These are phyloP conservation scores for Annona squamosa DNA, from an alignment of 164 flowering plant genomes.

Conservation along the genomic window DNA sequence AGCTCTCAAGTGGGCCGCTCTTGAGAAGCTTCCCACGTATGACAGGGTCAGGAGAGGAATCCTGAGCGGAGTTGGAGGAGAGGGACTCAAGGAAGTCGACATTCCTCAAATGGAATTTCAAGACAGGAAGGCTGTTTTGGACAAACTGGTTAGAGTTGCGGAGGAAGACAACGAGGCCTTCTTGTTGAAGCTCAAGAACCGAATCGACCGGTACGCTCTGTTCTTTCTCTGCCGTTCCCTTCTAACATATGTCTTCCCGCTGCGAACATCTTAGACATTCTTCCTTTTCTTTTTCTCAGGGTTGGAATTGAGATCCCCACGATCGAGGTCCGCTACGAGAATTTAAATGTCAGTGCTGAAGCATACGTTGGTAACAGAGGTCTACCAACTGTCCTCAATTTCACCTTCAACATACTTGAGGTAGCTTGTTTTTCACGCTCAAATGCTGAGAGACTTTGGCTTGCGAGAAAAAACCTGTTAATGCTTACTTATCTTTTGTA, in stretches of 20 bases:
- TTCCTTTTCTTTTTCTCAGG: slow-evolving; percentile 24
- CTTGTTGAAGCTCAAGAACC: slow-evolving; percentile 52
- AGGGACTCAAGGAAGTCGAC: slow-evolving; percentile 50
- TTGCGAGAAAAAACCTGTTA: too few relatives aligned
- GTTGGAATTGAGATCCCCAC: slow-evolving; percentile 79
- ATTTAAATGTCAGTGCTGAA: slow-evolving; percentile 67
- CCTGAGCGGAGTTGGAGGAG: not conserved
- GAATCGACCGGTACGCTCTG: slow-evolving; percentile 55
- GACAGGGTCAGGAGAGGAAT: slow-evolving; percentile 10
- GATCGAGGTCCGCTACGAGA: slow-evolving; percentile 72
- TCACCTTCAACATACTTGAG: slow-evolving; percentile 8
- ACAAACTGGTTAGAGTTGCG: slow-evolving; percentile 55
- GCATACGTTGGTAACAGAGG: slow-evolving; percentile 65
- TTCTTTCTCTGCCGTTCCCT: not conserved
- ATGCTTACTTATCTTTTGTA: not conserved
- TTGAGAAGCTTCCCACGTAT: slow-evolving; percentile 17
- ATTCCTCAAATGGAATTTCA: slow-evolving; percentile 51
- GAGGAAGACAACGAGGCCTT: slow-evolving; percentile 90
- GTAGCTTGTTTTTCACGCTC: not conserved
- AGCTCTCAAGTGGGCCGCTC: slow-evolving; percentile 15
- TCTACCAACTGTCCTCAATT: slow-evolving; percentile 67
- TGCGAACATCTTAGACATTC: not conserved
- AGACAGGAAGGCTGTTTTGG: slow-evolving; percentile 58
- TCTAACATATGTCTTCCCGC: not conserved
- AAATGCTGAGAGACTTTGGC: too few relatives aligned